These are phyloP conservation scores for Phycomyces blakesleeanus DNA, from an alignment of 192 early-diverging fungal species.

Conservation along the genomic window DNA sequence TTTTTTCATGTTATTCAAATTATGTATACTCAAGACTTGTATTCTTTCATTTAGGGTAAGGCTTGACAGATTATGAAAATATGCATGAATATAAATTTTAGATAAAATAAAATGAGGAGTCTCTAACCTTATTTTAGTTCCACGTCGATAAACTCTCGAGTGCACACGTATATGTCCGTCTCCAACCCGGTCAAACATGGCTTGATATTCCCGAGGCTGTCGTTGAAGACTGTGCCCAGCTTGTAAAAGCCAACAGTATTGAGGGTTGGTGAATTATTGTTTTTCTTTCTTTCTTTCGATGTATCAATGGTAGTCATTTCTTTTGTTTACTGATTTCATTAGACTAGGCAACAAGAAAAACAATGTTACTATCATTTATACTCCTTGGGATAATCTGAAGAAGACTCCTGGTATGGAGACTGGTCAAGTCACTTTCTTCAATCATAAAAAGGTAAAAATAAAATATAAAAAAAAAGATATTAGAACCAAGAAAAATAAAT, in stretches of 20 bases:
- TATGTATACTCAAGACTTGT: no score
- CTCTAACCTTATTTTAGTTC: constrained; percentile 53
- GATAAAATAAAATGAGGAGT: not conserved
- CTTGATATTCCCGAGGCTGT: constrained; percentile 69
- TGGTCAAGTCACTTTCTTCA: constrained; percentile 93
- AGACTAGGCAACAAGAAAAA: constrained; percentile 84
- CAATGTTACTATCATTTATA: constrained; percentile 91
- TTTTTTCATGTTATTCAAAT: constrained; percentile 6
- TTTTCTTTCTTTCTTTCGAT: no score
- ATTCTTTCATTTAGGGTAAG: no score
- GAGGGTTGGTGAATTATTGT: constrained; percentile 70
- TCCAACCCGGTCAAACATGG: constrained; percentile 71
- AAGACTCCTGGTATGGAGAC: constrained; percentile 93
- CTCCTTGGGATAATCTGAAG: constrained; percentile 85
- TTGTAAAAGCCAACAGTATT: constrained; percentile 97
- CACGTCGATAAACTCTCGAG: constrained; percentile 97
- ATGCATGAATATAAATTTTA: no score
- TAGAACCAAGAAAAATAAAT: not conserved
- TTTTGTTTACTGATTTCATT: not conserved
- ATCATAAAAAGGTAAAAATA: constrained; percentile 37
- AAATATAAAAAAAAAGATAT: not conserved
- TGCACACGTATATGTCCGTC: constrained; percentile 94
- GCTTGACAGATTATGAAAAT: no score
- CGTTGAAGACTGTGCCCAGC: constrained; percentile 84
- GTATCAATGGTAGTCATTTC: no score